Percentiles rank a stretch among this genome's conserved stretches.
Evolutionary conservation across 306 rosid genomes (phyloP).

Genomic region (Citrullus amarus): DNA sequence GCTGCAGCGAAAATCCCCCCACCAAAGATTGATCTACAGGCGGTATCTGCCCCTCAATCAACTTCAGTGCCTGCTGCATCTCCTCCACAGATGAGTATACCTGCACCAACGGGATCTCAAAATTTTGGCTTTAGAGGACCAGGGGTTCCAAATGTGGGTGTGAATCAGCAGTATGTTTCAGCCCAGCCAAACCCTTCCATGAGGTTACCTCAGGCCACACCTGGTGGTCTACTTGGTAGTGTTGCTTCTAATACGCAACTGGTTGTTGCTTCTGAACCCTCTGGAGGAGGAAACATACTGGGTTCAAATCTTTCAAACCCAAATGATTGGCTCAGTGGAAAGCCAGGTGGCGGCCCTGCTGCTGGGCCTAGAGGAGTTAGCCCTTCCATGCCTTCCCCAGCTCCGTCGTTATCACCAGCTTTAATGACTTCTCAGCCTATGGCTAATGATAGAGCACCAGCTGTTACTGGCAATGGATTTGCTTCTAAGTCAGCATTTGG

Average conservation of each 20-base stretch:
- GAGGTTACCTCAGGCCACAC: conserved; percentile 60
- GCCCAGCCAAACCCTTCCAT: conserved; percentile 43
- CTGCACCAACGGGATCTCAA: conserved; percentile 43
- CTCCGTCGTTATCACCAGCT: conserved; percentile 26
- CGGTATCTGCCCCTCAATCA: conserved; percentile 29
- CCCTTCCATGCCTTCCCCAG: conserved; percentile 32
- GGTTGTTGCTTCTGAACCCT: conserved; percentile 29
- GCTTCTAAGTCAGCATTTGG: conserved; percentile 37
- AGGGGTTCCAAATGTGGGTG: conserved; percentile 38
- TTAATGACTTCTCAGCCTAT: conserved; percentile 40
- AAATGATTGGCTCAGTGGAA: conserved; percentile 56
- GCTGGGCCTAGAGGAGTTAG: conserved; percentile 49
- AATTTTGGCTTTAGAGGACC: conserved; percentile 53
- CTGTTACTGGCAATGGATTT: conserved; percentile 72
- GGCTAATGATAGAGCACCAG: conserved; percentile 27
- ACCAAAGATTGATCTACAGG: conserved; percentile 63
- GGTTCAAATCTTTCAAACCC: conserved; percentile 40
- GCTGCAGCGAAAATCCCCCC: conserved; percentile 93
- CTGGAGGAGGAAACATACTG: conserved; percentile 25
- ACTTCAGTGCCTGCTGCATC: conserved; percentile 32
- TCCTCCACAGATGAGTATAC: conserved; percentile 39
- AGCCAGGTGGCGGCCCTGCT: conserved; percentile 33
- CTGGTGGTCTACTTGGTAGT: conserved; percentile 28
- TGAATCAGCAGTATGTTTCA: conserved; percentile 41
- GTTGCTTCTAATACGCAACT: conserved; percentile 35